Evolutionary conservation across 257 asterid genomes (phyloP).

Genomic region (Cruciata laevipes): DNA sequence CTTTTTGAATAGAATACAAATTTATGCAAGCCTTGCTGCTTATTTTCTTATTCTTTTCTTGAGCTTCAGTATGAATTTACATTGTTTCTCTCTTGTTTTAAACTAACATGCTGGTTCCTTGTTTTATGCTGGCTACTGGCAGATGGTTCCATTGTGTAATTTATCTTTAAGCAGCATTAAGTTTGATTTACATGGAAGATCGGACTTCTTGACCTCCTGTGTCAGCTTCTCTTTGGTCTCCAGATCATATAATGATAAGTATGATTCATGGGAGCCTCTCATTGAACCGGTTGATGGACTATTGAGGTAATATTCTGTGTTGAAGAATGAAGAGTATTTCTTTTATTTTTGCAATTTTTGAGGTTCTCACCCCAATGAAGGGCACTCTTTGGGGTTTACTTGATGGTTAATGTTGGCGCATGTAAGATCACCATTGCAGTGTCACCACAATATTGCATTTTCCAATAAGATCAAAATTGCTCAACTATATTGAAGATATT

Average conservation of each 20-base stretch:
- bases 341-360: neutral
- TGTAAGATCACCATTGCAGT: neutral
- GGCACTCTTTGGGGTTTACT: neutral
- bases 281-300: slow-evolving; percentile 87
- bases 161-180: slow-evolving; percentile 71
- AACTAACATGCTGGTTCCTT: slow-evolving; percentile 8
- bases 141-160: slow-evolving; percentile 95
- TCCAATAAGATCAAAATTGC: neutral
- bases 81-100: neutral
- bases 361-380: neutral
- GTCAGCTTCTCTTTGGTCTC: slow-evolving; percentile 70
- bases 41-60: neutral
- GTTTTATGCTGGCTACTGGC: slow-evolving; percentile 27
- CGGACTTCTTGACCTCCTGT: slow-evolving; percentile 51
- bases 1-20: neutral
- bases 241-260: slow-evolving; percentile 85
- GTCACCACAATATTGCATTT: neutral
- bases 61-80: neutral
- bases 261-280: slow-evolving; percentile 98
- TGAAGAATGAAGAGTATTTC: neutral
- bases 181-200: slow-evolving; percentile 59
- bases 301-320: slow-evolving; percentile 47
- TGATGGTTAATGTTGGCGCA: neutral
- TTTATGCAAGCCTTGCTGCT: neutral
- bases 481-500: neutral